These are phyloP conservation scores for Cornus controversa DNA, from an alignment of 148 eudicot genomes.

Conservation along the genomic window DNA sequence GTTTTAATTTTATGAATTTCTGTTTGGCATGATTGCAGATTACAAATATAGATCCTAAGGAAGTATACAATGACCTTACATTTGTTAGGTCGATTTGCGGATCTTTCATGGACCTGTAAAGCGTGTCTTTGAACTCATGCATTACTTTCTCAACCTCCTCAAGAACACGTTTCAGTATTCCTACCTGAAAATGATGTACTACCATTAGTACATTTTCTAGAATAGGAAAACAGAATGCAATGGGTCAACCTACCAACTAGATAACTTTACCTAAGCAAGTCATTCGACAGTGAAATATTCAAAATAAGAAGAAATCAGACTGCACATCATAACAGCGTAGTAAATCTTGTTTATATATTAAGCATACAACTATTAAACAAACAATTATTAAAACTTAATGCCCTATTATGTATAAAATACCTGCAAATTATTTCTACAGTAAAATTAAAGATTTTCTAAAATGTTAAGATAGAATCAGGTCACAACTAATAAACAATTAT, in stretches of 20 bases:
- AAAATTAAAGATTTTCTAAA: not conserved
- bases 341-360: too few species aligned
- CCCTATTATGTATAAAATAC: too few species aligned
- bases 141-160: conserved; percentile 98
- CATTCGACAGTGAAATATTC: not conserved
- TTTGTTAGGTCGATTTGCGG: conserved; percentile 77
- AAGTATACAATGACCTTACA: conserved; percentile 15
- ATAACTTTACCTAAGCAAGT: not conserved
- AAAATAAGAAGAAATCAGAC: too few species aligned
- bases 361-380: too few species aligned
- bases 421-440: not conserved
- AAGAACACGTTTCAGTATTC: conserved; percentile 93
- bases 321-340: not conserved
- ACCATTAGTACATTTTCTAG: conserved; percentile 6
- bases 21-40: not conserved
- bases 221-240: not conserved
- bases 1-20: not conserved
- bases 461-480: not conserved
- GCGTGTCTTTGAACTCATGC: conserved; percentile 90
- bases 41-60: not conserved
- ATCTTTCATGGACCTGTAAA: conserved; percentile 91
- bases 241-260: not conserved
- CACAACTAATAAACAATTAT: not conserved
- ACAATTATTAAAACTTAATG: too few species aligned
- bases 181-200: conserved; percentile 54